A percentile compares a stretch with the other conserved stretches of the same genome.
Evolutionary conservation across 805 yeast species (phyloP).

Genomic region (Metschnikowia anglica): DNA sequence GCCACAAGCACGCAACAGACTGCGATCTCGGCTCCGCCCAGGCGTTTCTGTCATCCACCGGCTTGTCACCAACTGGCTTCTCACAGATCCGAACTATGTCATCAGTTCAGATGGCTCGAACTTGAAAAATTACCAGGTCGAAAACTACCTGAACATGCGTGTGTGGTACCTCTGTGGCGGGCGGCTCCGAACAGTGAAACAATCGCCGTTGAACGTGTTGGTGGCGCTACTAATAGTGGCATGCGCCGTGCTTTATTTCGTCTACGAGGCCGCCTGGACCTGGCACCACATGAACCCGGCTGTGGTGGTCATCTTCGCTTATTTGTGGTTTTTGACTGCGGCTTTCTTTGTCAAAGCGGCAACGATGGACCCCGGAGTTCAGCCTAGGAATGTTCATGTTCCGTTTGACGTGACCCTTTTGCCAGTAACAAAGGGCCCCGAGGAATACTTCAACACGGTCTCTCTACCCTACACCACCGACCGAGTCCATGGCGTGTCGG

Average conservation of each 20-base stretch:
- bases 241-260: slow-evolving; percentile 54
- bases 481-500: slow-evolving; percentile 35
- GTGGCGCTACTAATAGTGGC: slow-evolving; percentile 36
- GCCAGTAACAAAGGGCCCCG: slow-evolving; percentile 39
- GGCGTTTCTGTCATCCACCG: slow-evolving; percentile 7
- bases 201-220: slow-evolving; percentile 40
- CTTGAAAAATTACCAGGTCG: slow-evolving; percentile 44
- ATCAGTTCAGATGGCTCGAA: slow-evolving; percentile 2
- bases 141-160: slow-evolving; percentile 30
- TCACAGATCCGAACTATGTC: slow-evolving; percentile 24
- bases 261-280: slow-evolving; percentile 47
- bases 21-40: slow-evolving; percentile 3
- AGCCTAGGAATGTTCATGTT: slow-evolving; percentile 67
- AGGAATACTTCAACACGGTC: slow-evolving; percentile 40
- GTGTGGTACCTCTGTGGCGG: slow-evolving; percentile 66
- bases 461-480: slow-evolving; percentile 24
- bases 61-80: slow-evolving; percentile 25
- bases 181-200: slow-evolving; percentile 46
- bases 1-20: neutral
- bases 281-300: slow-evolving; percentile 61
- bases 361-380: slow-evolving; percentile 65
- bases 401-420: slow-evolving; percentile 22
- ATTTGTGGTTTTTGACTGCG: slow-evolving; percentile 54
- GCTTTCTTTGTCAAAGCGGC: slow-evolving; percentile 53
- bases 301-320: slow-evolving; percentile 54